Percentiles rank a stretch among this genome's conserved stretches.
Conservation (phyloP, 1,139 yeast genomes). For the Zhuliangozyma parablackwelliae region DNA sequence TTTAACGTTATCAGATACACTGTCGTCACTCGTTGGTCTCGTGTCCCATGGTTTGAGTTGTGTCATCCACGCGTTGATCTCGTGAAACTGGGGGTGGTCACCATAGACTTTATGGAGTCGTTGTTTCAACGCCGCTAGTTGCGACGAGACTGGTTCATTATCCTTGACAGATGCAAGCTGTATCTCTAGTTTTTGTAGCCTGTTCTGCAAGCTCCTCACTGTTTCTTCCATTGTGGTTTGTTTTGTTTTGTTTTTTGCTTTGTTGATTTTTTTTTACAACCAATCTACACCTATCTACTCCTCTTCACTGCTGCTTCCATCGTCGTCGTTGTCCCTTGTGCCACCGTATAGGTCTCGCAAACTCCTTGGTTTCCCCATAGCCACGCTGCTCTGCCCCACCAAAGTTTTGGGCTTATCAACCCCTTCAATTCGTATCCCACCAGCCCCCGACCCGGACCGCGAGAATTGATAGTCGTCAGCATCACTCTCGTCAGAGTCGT, state of each 20-base stretch:
- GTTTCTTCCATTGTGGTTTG: constrained; percentile 6
- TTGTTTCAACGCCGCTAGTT: constrained; percentile 3
- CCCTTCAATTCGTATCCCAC: no score
- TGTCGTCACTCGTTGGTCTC: neutral
- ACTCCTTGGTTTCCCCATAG: constrained; percentile 32
- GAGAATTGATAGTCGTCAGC: constrained; percentile 21
- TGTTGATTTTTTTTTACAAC: neutral
- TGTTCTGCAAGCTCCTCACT: constrained; percentile 2
- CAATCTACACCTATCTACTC: constrained; percentile 15
- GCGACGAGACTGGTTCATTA: constrained; percentile 2
- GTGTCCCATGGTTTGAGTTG: constrained; percentile 16
- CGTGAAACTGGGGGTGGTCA: constrained; percentile 18
- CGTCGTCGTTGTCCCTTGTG: constrained; percentile 15
- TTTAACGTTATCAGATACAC: constrained; percentile 11
- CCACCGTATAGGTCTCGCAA: constrained; percentile 36
- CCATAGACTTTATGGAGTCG: constrained; percentile 15
- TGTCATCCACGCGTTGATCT: constrained; percentile 16
- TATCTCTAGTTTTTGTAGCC: constrained; percentile 2
- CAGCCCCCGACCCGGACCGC: constrained; percentile 11
- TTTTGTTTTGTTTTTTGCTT: neutral
- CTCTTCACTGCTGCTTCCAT: constrained; percentile 38
- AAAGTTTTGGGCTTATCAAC: constrained; percentile 1
- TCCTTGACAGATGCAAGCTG: constrained; percentile 1
- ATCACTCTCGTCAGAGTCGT: constrained; percentile 24
- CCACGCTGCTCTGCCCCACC: neutral